Percentiles rank a stretch among this genome's conserved stretches.
These are phyloP conservation scores for Xylaria cubensis DNA, from an alignment of 495 filamentous ascomycete genomes.

Conservation along the genomic window DNA sequence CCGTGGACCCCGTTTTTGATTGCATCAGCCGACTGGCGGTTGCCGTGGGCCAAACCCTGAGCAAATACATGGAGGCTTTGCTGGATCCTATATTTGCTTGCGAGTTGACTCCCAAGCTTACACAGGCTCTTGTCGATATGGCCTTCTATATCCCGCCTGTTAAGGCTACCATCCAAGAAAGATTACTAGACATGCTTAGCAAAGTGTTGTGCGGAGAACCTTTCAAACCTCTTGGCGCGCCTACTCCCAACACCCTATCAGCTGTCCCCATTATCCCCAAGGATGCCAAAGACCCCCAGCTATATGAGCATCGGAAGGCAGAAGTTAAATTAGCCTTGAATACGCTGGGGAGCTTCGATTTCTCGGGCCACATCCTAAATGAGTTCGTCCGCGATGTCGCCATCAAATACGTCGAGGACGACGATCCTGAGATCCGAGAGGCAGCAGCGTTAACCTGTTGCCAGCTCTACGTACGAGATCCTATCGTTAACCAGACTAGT, in stretches of 20 bases:
- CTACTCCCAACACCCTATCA: slow-evolving; percentile 65
- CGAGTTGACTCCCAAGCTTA: slow-evolving; percentile 88
- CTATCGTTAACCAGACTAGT: slow-evolving; percentile 97
- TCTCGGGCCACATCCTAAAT: slow-evolving; percentile 89
- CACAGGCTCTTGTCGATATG: slow-evolving; percentile 96
- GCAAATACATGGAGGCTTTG: slow-evolving; percentile 96
- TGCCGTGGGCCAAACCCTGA: slow-evolving; percentile 93
- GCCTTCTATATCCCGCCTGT: slow-evolving; percentile 97
- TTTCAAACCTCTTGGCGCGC: slow-evolving; percentile 90
- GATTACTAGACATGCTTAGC: slow-evolving; percentile 92
- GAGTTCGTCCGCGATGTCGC: slow-evolving; percentile 98
- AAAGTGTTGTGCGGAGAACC: slow-evolving; percentile 89
- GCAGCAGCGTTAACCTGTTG: slow-evolving; percentile 96
- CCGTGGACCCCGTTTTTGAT: slow-evolving; percentile 91
- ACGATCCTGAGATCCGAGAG: slow-evolving; percentile 91
- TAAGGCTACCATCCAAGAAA: slow-evolving; percentile 89
- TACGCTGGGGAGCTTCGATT: slow-evolving; percentile 96
- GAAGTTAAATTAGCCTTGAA: slow-evolving; percentile 92
- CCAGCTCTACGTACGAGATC: slow-evolving; percentile 93
- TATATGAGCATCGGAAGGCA: slow-evolving; percentile 75
- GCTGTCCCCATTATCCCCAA: slow-evolving; percentile 82
- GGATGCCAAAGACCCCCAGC: slow-evolving; percentile 79
- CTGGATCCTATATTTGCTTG: slow-evolving; percentile 97
- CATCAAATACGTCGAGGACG: slow-evolving; percentile 95
- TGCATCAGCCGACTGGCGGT: slow-evolving; percentile 96